Conservation (phyloP, 768 basidiomycete genomes). For the Mycena sanguinolenta region DNA sequence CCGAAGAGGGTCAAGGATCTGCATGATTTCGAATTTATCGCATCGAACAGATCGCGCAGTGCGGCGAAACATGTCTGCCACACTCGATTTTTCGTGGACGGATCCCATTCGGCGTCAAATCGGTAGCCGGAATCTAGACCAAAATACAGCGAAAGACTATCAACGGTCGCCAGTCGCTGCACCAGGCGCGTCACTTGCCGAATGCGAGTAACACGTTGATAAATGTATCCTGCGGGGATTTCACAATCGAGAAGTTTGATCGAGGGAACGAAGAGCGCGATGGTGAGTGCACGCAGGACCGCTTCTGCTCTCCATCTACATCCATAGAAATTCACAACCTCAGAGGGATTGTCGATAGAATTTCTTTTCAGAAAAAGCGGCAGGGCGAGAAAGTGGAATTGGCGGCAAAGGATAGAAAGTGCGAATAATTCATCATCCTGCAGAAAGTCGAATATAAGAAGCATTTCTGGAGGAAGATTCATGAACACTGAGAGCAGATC, state of each 20-base stretch:
- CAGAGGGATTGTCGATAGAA: background rate
- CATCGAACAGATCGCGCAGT: background rate
- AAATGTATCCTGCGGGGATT: background rate
- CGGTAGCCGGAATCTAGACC: background rate
- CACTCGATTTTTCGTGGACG: background rate
- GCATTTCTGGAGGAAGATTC: constrained; percentile 16
- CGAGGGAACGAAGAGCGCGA: constrained; percentile 18
- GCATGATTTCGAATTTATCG: background rate
- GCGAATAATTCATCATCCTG: background rate
- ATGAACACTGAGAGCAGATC: background rate
- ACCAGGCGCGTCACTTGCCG: constrained; percentile 8
- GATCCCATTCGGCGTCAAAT: no score
- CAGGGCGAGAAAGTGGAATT: constrained; percentile 19
- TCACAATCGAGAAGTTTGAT: constrained; percentile 13
- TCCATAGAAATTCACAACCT: background rate
- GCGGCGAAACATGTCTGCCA: constrained; percentile 10
- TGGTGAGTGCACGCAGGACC: constrained; percentile 7
- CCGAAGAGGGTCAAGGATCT: constrained; percentile 8
- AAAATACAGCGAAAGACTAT: constrained; percentile 6
- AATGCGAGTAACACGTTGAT: background rate
- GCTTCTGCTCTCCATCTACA: background rate
- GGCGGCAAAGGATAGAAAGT: constrained; percentile 20
- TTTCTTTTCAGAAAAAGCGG: constrained; percentile 15
- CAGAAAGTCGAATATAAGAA: constrained; percentile 11
- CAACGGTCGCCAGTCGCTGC: constrained; percentile 2